Percentiles rank a stretch among this genome's conserved stretches.
phyloP scores from a whole-genome alignment of 208 protist genomes.

The Zelonia costaricensis region DNA sequence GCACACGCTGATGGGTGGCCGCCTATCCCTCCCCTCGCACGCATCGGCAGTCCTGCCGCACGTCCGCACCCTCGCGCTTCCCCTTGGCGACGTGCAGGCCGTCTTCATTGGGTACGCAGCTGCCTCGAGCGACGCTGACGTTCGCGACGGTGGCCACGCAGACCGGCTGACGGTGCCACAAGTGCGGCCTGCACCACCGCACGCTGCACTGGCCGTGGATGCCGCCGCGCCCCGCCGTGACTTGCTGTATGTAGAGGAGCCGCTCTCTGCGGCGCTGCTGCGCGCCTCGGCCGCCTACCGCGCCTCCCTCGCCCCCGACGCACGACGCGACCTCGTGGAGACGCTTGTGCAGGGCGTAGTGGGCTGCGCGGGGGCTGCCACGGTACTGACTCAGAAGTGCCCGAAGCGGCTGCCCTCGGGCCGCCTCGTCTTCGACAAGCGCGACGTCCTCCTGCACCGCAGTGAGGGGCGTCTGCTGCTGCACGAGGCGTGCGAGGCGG shows the following conservation, averaged over 20 bases:
- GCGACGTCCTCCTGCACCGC: constrained; percentile 3
- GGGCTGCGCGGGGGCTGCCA: not conserved
- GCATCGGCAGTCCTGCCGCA: not conserved
- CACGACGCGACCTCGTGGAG: constrained; percentile 18
- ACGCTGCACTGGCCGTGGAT: not conserved
- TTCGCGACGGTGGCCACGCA: not conserved
- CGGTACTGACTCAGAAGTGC: not conserved
- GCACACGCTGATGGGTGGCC: constrained; percentile 18
- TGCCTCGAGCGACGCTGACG: not conserved
- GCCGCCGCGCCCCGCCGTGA: not conserved
- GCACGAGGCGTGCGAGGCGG: constrained; percentile 37
- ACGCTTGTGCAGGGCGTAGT: constrained; percentile 23
- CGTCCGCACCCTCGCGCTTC: constrained; percentile 22
- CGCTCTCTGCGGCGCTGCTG: constrained; percentile 45
- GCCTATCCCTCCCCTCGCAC: not conserved
- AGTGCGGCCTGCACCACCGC: no score
- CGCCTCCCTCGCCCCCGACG: constrained; percentile 12
- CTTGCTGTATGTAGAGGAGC: constrained; percentile 51
- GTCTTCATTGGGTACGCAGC: constrained; percentile 40
- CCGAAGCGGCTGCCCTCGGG: constrained; percentile 4
- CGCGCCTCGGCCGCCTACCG: constrained; percentile 31
- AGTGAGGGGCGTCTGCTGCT: constrained; percentile 19
- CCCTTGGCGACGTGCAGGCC: constrained; percentile 51
- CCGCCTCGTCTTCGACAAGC: not conserved
- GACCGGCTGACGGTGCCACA: not conserved